A percentile compares a stretch with the other conserved stretches of the same genome.
Evolutionary conservation across 257 asterid genomes (phyloP).

Genomic region (Fraxinus americana): DNA sequence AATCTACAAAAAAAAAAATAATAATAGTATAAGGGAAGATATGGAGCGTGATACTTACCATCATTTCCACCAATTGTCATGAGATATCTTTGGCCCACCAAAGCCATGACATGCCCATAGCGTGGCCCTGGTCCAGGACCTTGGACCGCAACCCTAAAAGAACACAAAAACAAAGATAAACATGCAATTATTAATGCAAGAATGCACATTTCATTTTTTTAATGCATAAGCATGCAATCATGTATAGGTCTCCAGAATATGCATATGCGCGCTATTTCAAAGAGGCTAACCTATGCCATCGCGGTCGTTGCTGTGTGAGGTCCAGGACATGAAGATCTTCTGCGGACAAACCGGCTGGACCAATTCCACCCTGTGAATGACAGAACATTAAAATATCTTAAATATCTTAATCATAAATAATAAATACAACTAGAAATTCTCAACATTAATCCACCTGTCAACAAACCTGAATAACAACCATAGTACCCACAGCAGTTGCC

Average conservation of each 20-base stretch:
- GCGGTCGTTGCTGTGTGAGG: constrained; percentile 73
- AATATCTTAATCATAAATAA: too few relatives aligned
- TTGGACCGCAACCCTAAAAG: constrained; percentile 85
- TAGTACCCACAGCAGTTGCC: constrained; percentile 97
- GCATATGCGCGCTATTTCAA: not conserved
- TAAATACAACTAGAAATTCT: not conserved
- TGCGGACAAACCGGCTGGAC: constrained; percentile 78
- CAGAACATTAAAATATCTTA: constrained; percentile 16
- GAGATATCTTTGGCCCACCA: constrained; percentile 97
- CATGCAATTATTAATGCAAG: not conserved
- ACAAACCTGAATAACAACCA: constrained; percentile 98
- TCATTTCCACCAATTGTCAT: constrained; percentile 99
- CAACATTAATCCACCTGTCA: constrained; percentile 17
- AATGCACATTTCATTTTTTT: not conserved
- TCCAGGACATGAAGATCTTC: constrained; percentile 87
- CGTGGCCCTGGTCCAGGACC: constrained; percentile 99
- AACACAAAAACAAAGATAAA: constrained; percentile 20
- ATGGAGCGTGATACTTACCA: constrained; percentile 52
- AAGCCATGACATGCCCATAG: constrained; percentile 98
- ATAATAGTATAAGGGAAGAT: not conserved
- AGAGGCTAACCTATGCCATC: constrained; percentile 91
- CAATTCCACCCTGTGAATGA: constrained; percentile 70
- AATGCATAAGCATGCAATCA: constrained; percentile 8
- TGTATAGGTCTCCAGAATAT: constrained; percentile 12
- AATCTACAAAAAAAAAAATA: not conserved